Conservation (phyloP, 2,329 filamentous ascomycete genomes). For the Hymenoscyphus scutula region DNA sequence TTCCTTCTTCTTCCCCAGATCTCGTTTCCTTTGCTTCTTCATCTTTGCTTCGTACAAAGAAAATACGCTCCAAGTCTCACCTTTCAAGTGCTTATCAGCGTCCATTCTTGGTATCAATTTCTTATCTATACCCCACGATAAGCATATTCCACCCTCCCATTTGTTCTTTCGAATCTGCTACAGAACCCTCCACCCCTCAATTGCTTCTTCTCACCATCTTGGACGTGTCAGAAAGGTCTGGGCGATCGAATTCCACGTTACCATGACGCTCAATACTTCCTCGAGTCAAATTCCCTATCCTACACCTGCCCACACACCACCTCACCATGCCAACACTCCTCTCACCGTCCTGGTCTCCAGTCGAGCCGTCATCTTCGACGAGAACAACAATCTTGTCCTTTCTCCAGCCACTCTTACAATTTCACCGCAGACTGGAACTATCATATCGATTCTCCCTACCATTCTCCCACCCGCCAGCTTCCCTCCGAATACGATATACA, state of each 20-base stretch:
- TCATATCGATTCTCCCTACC: conserved; percentile 69
- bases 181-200: not conserved
- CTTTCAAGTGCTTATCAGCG: conserved; percentile 9
- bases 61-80: not conserved
- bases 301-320: conserved; percentile 34
- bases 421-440: conserved; percentile 78
- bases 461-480: conserved; percentile 76
- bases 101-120: conserved; percentile 10
- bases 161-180: not conserved
- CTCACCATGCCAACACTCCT: conserved; percentile 37
- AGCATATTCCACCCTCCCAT: conserved; percentile 23
- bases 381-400: conserved; percentile 58
- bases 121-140: conserved; percentile 28
- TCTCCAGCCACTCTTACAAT: conserved; percentile 82
- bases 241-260: conserved; percentile 8
- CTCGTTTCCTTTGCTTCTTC: conserved; percentile 14
- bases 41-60: conserved; percentile 10
- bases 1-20: conserved; percentile 16
- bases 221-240: not conserved
- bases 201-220: not conserved
- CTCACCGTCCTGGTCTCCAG: conserved; percentile 81
- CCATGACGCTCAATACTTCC: conserved; percentile 24
- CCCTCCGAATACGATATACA: conserved; percentile 68
- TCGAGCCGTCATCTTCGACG: conserved; percentile 74
- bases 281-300: conserved; percentile 26